Evolutionary conservation across 768 basidiomycete species (phyloP), one percentile per base, ranked within the genome.

Genomic region (Tylopilus intermedius): DNA sequence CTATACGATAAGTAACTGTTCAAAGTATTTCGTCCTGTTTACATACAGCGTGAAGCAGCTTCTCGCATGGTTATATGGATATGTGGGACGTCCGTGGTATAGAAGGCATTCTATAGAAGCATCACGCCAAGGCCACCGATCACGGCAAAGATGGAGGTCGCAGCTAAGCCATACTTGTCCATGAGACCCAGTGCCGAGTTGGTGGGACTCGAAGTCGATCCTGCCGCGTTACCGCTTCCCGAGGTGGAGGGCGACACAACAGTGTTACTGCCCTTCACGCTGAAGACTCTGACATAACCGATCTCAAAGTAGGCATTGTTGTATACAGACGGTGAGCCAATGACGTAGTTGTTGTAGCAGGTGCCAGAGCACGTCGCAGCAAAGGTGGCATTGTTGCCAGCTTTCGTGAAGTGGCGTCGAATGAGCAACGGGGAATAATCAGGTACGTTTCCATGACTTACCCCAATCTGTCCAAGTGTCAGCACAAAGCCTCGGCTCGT

Each of bases 231-330:
- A 26, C 62, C 62, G 6, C 49, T 59, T 21, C 37, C 51, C 21
- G 63, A 62, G 13, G 41, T 53, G 5, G 67, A 57, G 15, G 67
- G 50, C 13, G 66, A 54, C 9, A 68, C 47, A 14, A 61, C 39
- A 1, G 65, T 67, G 55, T 56, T 70, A 11, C 63, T 63, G 26
- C 70, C 71, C 21, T 55, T 50, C 4, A 65, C 55, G 49, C 76
- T 70, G 58, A 71, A 84, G 13, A 84, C 70, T 43, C 76, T 74
- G 53, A 88, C 73, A 27, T 75, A 81, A 13, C 77, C 74, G 49
- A 91, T 76, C 63, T 90, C 88, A 58, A 89, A 92, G 71, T 83
- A 86, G 1, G 85, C 85, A 30, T 72, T 75, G 63, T 79, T 74
- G 67, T 83, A 89, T 58, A 76, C 77, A 15, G 80, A 76, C 3